Evolutionary conservation across 352 stramenopile species (phyloP).

Genomic region (Phytophthora hybrid): DNA sequence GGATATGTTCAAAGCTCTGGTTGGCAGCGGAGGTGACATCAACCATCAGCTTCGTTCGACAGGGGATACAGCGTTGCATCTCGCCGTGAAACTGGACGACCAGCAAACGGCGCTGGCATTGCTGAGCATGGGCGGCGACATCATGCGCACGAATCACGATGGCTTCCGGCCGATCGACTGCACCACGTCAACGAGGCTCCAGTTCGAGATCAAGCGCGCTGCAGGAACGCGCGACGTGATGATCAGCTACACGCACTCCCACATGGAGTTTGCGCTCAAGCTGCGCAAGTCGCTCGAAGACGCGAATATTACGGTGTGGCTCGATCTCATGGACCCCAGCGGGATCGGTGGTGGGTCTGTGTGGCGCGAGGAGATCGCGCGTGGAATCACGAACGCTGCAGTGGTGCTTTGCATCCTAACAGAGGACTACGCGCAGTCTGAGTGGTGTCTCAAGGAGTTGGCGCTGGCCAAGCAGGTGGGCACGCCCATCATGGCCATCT

Average conservation of each 20-base stretch:
- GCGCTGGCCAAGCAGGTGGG: constrained; percentile 84
- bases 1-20: constrained; percentile 82
- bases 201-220: constrained; percentile 81
- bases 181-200: constrained; percentile 76
- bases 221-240: constrained; percentile 82
- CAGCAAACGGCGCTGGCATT: constrained; percentile 74
- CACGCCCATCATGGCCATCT: constrained; percentile 82
- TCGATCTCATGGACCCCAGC: constrained; percentile 88
- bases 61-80: constrained; percentile 69
- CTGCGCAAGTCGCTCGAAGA: constrained; percentile 73
- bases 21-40: constrained; percentile 69
- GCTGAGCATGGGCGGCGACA: constrained; percentile 76
- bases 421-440: constrained; percentile 77
- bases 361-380: constrained; percentile 84
- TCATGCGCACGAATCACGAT: constrained; percentile 79
- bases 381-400: constrained; percentile 74
- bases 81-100: constrained; percentile 86
- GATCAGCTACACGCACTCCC: constrained; percentile 90
- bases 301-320: constrained; percentile 81
- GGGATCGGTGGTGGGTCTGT: constrained; percentile 80
- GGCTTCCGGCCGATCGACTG: constrained; percentile 76
- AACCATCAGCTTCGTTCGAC: constrained; percentile 75
- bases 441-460: constrained; percentile 87
- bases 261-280: constrained; percentile 82
- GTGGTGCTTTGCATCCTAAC: constrained; percentile 81